phyloP scores from a whole-genome alignment of 768 basidiomycete species.

The Mycena metata region DNA sequence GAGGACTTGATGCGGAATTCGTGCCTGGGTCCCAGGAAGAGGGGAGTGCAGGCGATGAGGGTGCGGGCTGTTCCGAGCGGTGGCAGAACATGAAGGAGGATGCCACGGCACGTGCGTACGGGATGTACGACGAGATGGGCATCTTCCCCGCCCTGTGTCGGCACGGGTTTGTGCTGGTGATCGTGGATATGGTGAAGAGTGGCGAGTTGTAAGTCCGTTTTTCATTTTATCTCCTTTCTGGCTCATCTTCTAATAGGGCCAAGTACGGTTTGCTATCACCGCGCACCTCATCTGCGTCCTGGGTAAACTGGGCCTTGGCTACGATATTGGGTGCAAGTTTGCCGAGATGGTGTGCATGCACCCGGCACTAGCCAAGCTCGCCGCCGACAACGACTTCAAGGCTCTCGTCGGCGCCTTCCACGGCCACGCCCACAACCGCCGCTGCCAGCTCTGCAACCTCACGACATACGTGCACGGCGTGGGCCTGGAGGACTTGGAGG shows the following conservation, averaged over 20 bases:
- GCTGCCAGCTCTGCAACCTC: background rate
- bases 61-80: conserved; percentile 36
- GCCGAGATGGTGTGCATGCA: too few species aligned
- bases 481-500: conserved; percentile 34
- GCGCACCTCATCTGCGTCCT: background rate
- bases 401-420: conserved; percentile 17
- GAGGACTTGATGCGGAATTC: background rate
- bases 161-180: conserved; percentile 40
- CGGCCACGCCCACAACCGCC: conserved; percentile 16
- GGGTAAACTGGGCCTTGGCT: conserved; percentile 12
- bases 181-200: conserved; percentile 42
- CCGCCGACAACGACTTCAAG: background rate
- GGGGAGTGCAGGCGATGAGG: conserved; percentile 26
- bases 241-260: background rate
- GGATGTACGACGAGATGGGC: conserved; percentile 36
- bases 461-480: conserved; percentile 30
- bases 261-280: background rate
- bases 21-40: conserved; percentile 1
- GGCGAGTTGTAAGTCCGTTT: conserved; percentile 19
- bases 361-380: background rate
- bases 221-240: too few species aligned
- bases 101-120: background rate
- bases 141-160: conserved; percentile 42
- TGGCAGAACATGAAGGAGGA: conserved; percentile 42
- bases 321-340: conserved; percentile 1